Base-by-base conservation (phyloP, 352 stramenopile genomes). In the Globisporangium abappressorium region DNA sequence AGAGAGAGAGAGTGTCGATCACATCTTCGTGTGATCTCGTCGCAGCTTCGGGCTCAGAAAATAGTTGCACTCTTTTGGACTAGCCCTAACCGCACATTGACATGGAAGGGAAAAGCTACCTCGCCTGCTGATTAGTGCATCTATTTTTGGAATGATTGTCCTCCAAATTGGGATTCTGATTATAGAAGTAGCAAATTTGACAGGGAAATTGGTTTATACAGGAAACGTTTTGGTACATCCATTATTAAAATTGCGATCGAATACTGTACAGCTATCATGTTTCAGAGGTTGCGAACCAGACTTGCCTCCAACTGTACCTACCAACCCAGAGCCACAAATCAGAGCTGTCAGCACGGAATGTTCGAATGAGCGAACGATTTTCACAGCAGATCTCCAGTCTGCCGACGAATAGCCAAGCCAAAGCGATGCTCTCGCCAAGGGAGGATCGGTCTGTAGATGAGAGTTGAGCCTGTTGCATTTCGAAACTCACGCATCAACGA, bases 11-110 rank as follows among this genome's bases (percentile, higher is more conserved):
- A 36, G 30, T 60, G 54, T 33, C 54, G 36, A 41, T 60, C 54
- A 43, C 54, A 60, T 59, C 26, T 41, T 58, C 53, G 14, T 20
- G 41, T 22, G 43, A 60, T 57, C 51, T 57, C 24, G 51, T 30
- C 51, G 51, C 51, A 20, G 51, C 22, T 60, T 60, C 20, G 24
- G 28, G 55, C 55, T 41, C 55, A 60, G 55, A 60, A 60, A 58
- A 58, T 28, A 34, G 53, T 57, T 58, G 18, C n/a, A 30, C 51
- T 34, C 15, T 57, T 57, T 55, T 24, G 9, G 28, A 33, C 28
- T 33, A 53, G 15, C 46, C 46, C 46, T 53, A 12, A 5, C 28
- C 28, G 5, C 28, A 33, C 28, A 33, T 53, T 24, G 6, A 53
- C 15, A 53, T 26, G n/a, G n/a, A 26, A 53, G n/a, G n/a, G 14